Evolutionary conservation across 495 filamentous ascomycete species (phyloP), one percentile per base, ranked within the genome.

Genomic region (Neurospora sp.): DNA sequence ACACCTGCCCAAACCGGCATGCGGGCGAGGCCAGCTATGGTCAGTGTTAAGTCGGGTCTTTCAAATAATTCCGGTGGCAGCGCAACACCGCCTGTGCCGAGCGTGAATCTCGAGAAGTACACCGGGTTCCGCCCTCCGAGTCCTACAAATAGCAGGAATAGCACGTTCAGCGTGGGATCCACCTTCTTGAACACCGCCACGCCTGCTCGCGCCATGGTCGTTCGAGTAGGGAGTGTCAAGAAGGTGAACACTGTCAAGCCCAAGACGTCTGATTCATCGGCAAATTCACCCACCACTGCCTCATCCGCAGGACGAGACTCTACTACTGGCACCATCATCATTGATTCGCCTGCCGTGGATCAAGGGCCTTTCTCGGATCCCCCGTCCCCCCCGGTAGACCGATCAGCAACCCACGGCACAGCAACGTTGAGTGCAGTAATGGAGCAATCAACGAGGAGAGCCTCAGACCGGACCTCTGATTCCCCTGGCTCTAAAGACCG

Each of bases 11-110:
- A 94, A 75, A 94, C 93, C 66, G 91, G 91, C 71, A 90, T 92
- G 74, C 89, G 93, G 74, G 90, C 92, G 69, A 95, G 93, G 78
- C 94, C 96, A 18, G 92, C 91, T 68, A 91, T 98, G 74, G 93
- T 99, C 73, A 96, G 92, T 76, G 93, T 98, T 70, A 94, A 91
- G 79, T 91, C 88, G 75, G 84, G 84, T 80, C 73, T 85, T 27
- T 85, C 79, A 40, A 79, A 77, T 71, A 82, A 74, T 61, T 88
- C 83, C n/a, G 76, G 75, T 16, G 84, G 84, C 66, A 82, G 81
- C 40, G 44, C 79, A 5, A 85, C 87, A 20, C 87, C 87, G 20
- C 87, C 87, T 16, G 85, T 90, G 12, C 88, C 88, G 12, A 78
- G 78, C 69, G 81, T 89, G 61, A 84, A 89, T 76, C 87, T 84